Percentiles rank a stretch among this genome's conserved stretches.
phyloP scores from a whole-genome alignment of 345 rosid genomes.

The Theobroma cacao region DNA sequence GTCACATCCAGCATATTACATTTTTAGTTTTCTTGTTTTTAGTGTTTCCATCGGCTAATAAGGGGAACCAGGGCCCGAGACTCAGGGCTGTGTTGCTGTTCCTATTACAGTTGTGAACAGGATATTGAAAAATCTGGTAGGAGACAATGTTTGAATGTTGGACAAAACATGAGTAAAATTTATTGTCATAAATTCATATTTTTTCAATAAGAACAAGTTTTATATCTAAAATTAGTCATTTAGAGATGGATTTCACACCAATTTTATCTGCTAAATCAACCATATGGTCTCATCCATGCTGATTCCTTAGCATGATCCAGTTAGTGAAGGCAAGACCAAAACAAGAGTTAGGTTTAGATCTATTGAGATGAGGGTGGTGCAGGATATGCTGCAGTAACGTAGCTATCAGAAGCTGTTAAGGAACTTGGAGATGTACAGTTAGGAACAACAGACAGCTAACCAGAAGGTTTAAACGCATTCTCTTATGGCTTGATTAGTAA shows the following conservation, averaged over 20 bases:
- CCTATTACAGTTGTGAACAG: neutral
- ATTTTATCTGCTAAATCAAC: too few relatives aligned
- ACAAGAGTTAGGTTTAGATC: neutral
- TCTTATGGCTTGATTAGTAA: slow-evolving; percentile 7
- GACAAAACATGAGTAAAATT: neutral
- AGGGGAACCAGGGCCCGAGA: too few relatives aligned
- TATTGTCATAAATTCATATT: too few relatives aligned
- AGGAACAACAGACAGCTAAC: slow-evolving; percentile 12
- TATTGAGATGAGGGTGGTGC: neutral
- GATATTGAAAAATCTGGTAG: too few relatives aligned
- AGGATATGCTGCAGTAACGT: neutral
- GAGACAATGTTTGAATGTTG: neutral
- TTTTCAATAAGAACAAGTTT: too few relatives aligned
- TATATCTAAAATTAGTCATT: too few relatives aligned
- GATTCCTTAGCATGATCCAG: too few relatives aligned
- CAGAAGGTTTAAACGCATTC: neutral
- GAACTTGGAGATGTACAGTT: neutral
- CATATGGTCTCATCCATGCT: neutral
- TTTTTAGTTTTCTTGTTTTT: too few relatives aligned
- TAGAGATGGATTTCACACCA: too few relatives aligned
- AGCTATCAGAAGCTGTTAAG: slow-evolving; percentile 4
- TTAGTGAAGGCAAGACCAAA: neutral
- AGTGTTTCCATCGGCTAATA: too few relatives aligned
- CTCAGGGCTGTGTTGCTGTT: neutral
- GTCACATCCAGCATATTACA: too few relatives aligned